Evolutionary conservation across 805 yeast species (phyloP).

Genomic region (Candida nemodendra): DNA sequence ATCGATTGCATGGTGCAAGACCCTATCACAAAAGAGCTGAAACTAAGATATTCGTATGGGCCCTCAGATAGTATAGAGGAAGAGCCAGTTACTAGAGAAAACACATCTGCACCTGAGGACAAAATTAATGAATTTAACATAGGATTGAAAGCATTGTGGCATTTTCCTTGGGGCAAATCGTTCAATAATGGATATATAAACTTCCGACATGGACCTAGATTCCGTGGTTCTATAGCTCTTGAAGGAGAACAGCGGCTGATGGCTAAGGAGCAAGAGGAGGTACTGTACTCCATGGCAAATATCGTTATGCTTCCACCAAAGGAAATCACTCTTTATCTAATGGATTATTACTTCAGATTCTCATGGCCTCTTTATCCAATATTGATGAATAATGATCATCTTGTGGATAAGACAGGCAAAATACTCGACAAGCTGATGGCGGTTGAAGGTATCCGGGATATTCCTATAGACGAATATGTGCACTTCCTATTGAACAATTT

Average conservation of each 20-base stretch:
- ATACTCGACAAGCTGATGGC: conserved; percentile 6
- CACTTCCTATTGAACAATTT: conserved; percentile 2
- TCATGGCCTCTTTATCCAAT: conserved; percentile 21
- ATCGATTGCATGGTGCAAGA: conserved; percentile 21
- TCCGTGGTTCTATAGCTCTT: no score
- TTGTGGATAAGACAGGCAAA: conserved; percentile 3
- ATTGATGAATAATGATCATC: conserved; percentile 7
- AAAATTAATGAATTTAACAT: no score
- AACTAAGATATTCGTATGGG: conserved; percentile 6
- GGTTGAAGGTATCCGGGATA: background rate
- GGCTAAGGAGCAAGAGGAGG: no score
- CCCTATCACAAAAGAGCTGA: conserved; percentile 16
- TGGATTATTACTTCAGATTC: conserved; percentile 13
- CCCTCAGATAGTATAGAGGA: background rate
- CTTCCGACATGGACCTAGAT: no score
- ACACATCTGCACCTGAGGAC: no score
- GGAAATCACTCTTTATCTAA: no score
- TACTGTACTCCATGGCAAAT: no score
- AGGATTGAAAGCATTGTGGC: no score
- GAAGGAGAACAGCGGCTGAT: no score
- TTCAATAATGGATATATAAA: no score
- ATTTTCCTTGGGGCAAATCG: no score
- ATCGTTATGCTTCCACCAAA: no score
- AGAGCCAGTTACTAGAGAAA: background rate
- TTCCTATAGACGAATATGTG: conserved; percentile 2